phyloP scores from a whole-genome alignment of 148 eudicot species.

The Rhododendron griersonianum region DNA sequence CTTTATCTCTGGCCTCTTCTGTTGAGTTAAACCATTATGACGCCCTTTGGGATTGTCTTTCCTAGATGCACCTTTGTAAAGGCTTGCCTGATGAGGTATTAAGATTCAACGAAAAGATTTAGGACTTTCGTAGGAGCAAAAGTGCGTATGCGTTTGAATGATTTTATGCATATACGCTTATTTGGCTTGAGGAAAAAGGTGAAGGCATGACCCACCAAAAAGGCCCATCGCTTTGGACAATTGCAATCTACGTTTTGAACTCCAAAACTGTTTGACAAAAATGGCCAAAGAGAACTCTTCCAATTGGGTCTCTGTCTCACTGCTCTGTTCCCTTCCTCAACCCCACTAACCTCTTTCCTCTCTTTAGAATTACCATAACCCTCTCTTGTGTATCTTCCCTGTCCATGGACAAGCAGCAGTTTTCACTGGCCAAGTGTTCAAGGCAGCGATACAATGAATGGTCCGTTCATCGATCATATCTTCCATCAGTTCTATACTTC shows the following conservation, averaged over 20 bases:
- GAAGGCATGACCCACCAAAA: conserved; percentile 38
- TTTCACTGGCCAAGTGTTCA: conserved; percentile 47
- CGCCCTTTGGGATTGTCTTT: too few species aligned
- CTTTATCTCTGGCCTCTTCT: too few species aligned
- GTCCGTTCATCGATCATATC: conserved; percentile 34
- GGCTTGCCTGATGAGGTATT: too few species aligned
- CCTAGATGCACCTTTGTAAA: too few species aligned
- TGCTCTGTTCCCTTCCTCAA: conserved; percentile 27
- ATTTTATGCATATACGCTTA: background rate
- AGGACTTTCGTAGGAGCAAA: background rate
- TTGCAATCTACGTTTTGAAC: conserved; percentile 32
- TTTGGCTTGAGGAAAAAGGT: conserved; percentile 8
- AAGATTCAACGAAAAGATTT: too few species aligned
- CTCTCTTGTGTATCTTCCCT: conserved; percentile 5
- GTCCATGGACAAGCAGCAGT: conserved; percentile 47
- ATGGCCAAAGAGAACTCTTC: conserved; percentile 31
- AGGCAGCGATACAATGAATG: conserved; percentile 75
- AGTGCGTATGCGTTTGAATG: background rate
- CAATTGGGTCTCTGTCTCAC: conserved; percentile 29
- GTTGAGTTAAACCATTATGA: too few species aligned
- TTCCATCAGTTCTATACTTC: background rate
- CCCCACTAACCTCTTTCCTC: conserved; percentile 21
- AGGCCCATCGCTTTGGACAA: conserved; percentile 38
- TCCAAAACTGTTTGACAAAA: conserved; percentile 47
- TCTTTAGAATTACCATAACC: conserved; percentile 21